Evolutionary conservation across 306 rosid genomes (phyloP), one percentile per base, ranked within the genome.

Genomic region (Vigna nakashimae): DNA sequence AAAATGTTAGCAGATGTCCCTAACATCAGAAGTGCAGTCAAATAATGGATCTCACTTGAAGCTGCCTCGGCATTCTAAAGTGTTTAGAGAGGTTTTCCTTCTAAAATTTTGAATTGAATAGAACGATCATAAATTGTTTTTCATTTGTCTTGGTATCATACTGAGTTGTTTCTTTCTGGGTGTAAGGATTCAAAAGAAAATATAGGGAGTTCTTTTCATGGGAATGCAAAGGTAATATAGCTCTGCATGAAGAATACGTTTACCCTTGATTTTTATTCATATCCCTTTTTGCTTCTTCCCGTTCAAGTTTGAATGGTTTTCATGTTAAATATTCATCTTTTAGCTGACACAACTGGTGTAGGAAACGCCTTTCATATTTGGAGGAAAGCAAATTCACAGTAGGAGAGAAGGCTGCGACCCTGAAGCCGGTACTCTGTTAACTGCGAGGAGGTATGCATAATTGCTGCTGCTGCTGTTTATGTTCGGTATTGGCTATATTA

Each of bases 101-200:
- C 62, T 75, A 75, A 38, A 45, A 75, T 53, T 86, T 82, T 76
- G 22, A 65, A 71, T 77, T 79, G 58, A 71, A 58, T 22, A 59
- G 68, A 53, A n/a, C 20, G 69, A 30, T 52, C 60, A 69, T 73
- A 30, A 60, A 55, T 56, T 74, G 17, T 64, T 71, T 53, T 56
- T 76, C 10, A 62, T 50, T 79, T 63, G 40, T 43, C 43, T 30
- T 65, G 17, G 64, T 69, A 53, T 52, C 74, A 49, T 79, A 71
- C 70, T 89, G 88, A 90, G 77, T 86, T 82, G 20, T 88, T 78
- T 80, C 53, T 87, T 84, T 72, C 84, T 86, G 79, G 93, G 80
- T 84, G 86, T 80, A 85, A 96, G 99, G 98, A 88, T 80, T 90
- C 89, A 59, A 96, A 96, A 93, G 99, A 92, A 91, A 96, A 96